Evolutionary conservation across 2,329 filamentous ascomycete species (phyloP), one percentile per base, ranked within the genome.

Genomic region (Gnomoniopsis smithogilvyi): DNA sequence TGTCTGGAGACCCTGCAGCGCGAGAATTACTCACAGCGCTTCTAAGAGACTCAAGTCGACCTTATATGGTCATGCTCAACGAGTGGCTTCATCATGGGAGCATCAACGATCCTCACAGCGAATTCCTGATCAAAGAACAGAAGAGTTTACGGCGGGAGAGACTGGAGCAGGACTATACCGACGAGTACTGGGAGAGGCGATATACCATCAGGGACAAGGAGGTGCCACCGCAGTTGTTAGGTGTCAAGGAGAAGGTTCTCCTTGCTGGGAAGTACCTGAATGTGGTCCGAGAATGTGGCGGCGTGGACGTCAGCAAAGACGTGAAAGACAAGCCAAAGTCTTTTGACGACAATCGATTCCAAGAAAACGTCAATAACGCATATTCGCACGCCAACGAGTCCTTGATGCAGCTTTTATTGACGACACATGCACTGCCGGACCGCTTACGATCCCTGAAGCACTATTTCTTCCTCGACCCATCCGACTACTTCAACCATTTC

Each of bases 401-500:
- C 8, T 81, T 99, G 22, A 87, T 99, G 75, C 89, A 92, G 61
- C 82, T 99, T 0, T 86, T 99, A 2, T 81, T 99, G 45, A 98
- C 94, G 0, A 95, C 95, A 7, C 95, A 99, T 70, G 91, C 91
- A 14, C 83, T 99, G 6, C 93, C 94, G 0, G 89, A 91, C 30
- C 86, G 95, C 41, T 81, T 99, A 58, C 86, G 89, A 49, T 98
- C 94, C 15, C 80, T 99, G 43, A 99, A 99, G 72, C 95, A 99
- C 74, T 99, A 99, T 77, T 99, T 98, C 79, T 99, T 99, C 80
- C 87, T 99, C 63, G 94, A 98, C 67, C 90, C 93, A 10, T 97
- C 95, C 36, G 95, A 99, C 72, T 99, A 96, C 78, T 98, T 99
- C 74, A 92, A 92, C 2, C 96, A 98, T 74, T 99, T 99, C 72